Conservation (phyloP, 163 green algal genomes). For the Volvox carteri region DNA sequence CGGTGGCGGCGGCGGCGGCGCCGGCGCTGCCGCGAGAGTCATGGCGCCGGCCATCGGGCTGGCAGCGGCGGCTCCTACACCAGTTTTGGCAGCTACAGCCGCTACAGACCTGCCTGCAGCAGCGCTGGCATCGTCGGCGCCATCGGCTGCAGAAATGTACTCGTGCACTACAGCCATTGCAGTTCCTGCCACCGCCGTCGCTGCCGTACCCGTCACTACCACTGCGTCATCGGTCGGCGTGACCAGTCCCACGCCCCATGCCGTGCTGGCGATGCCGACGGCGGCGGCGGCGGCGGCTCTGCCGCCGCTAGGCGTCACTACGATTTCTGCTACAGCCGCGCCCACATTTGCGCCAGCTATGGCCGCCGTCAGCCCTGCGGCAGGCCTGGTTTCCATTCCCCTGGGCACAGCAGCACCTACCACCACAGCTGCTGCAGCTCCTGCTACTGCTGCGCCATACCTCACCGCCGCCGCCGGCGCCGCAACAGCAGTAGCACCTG, state of each 20-base stretch:
- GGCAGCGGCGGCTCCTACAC: not conserved
- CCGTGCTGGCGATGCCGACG: not conserved
- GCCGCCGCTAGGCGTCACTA: not conserved
- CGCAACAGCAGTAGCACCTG: too few species aligned
- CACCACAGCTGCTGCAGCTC: not conserved
- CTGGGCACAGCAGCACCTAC: not conserved
- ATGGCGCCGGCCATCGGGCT: not conserved
- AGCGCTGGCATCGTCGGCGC: not conserved
- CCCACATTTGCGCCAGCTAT: not conserved
- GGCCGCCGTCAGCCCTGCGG: not conserved
- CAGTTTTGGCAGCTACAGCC: not conserved
- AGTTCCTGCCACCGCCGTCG: not conserved
- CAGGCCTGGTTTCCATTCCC: not conserved
- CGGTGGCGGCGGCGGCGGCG: too few species aligned
- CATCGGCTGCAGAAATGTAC: too few species aligned
- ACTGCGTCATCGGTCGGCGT: too few species aligned
- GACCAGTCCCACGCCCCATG: not conserved
- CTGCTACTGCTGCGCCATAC: not conserved
- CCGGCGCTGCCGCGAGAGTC: not conserved
- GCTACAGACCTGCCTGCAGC: constrained; percentile 17
- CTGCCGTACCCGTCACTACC: not conserved
- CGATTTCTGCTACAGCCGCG: not conserved
- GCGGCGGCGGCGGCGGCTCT: not conserved
- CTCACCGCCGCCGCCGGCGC: not conserved
- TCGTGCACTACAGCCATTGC: too few species aligned